phyloP scores from a whole-genome alignment of 2,329 filamentous ascomycete species.

The Fusarium sp. region DNA sequence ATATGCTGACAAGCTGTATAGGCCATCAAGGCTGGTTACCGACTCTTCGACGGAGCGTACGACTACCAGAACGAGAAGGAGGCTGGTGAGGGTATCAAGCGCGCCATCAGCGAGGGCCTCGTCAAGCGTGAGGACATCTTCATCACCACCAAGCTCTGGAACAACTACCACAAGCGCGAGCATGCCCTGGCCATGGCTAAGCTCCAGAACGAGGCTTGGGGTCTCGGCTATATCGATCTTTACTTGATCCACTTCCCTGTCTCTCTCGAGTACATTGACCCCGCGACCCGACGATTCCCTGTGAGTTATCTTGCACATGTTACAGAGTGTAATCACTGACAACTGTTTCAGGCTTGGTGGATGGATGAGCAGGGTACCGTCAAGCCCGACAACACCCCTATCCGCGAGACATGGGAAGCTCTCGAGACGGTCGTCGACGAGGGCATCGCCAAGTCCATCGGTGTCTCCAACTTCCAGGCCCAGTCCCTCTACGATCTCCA shows the following conservation, averaged over 20 bases:
- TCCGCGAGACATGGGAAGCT: constrained; percentile 80
- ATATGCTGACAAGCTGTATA: constrained; percentile 3
- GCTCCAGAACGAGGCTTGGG: constrained; percentile 79
- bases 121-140: constrained; percentile 81
- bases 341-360: constrained; percentile 44
- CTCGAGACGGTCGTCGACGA: constrained; percentile 75
- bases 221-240: constrained; percentile 84
- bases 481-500: constrained; percentile 67
- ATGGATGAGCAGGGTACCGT: constrained; percentile 57
- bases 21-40: constrained; percentile 62
- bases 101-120: constrained; percentile 62
- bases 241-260: constrained; percentile 76
- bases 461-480: constrained; percentile 77
- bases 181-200: constrained; percentile 74
- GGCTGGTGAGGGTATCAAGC: constrained; percentile 69
- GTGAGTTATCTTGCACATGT: constrained; percentile 26
- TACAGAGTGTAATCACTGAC: neutral
- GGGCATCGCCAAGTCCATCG: constrained; percentile 73
- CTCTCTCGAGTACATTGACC: constrained; percentile 54
- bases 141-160: constrained; percentile 90
- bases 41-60: constrained; percentile 61
- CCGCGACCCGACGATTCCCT: constrained; percentile 52
- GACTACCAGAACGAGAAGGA: constrained; percentile 71
- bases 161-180: constrained; percentile 82
- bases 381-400: constrained; percentile 66